Conservation (phyloP, 2,329 filamentous ascomycete species). For the Teratosphaeriaceae sp. region DNA sequence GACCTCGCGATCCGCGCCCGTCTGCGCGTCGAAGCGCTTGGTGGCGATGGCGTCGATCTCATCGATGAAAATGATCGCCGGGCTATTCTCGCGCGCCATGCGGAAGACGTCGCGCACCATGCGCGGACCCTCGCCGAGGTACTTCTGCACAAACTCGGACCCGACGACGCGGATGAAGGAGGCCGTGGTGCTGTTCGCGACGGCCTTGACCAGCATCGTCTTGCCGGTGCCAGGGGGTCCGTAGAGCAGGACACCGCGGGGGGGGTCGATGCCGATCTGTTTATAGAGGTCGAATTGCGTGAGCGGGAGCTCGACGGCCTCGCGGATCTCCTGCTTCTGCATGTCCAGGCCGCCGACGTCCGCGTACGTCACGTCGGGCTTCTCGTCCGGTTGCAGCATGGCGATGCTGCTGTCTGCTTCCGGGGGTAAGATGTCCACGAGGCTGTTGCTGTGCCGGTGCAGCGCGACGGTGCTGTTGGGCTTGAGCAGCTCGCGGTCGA, state of each 20-base stretch:
- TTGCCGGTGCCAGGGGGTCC: conserved; percentile 94
- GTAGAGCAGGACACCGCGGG: conserved; percentile 91
- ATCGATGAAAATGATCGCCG: conserved; percentile 98
- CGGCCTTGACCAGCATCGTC: conserved; percentile 96
- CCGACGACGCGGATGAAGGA: conserved; percentile 98
- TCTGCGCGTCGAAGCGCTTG: conserved; percentile 98
- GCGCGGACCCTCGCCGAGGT: conserved; percentile 91
- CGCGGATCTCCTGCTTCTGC: conserved; percentile 99
- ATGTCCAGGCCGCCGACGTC: conserved; percentile 97
- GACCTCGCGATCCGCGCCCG: conserved; percentile 93
- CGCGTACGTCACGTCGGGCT: conserved; percentile 95
- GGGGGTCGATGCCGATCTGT: conserved; percentile 98
- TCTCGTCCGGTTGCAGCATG: conserved; percentile 94
- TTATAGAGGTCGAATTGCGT: conserved; percentile 99
- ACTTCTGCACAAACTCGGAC: conserved; percentile 98
- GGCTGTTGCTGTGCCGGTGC: conserved; percentile 95
- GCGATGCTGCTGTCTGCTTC: conserved; percentile 98
- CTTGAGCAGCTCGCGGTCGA: conserved; percentile 97
- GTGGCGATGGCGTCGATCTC: conserved; percentile 99
- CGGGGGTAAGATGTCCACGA: conserved; percentile 97
- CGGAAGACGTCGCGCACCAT: conserved; percentile 99
- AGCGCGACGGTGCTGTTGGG: conserved; percentile 95
- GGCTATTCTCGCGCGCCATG: conserved; percentile 97
- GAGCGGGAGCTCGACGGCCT: conserved; percentile 92
- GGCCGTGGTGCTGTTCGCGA: conserved; percentile 95